These are phyloP conservation scores for Fusarium sacchari DNA, from an alignment of 2,329 filamentous ascomycete species.

Conservation along the genomic window DNA sequence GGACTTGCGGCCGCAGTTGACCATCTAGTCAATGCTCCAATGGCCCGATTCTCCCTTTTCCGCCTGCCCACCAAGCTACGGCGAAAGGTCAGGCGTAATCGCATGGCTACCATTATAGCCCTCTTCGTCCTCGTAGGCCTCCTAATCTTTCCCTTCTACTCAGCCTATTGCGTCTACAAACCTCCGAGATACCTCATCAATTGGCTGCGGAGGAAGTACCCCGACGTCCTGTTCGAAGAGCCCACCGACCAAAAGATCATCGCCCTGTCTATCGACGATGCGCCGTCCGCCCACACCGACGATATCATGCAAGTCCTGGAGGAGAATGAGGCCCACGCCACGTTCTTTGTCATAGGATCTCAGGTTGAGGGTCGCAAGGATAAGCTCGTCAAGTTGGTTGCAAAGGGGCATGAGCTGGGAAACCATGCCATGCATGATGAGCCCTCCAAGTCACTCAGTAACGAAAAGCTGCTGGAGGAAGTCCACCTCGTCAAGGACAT, in stretches of 20 bases:
- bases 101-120: slow-evolving; percentile 64
- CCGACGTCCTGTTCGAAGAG: slow-evolving; percentile 82
- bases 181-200: slow-evolving; percentile 77
- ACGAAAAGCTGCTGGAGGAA: slow-evolving; percentile 69
- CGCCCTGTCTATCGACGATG: slow-evolving; percentile 88
- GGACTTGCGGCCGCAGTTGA: slow-evolving; percentile 35
- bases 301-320: slow-evolving; percentile 76
- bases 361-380: slow-evolving; percentile 71
- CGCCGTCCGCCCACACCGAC: slow-evolving; percentile 76
- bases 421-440: slow-evolving; percentile 94
- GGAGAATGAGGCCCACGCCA: slow-evolving; percentile 75
- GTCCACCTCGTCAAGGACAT: slow-evolving; percentile 71
- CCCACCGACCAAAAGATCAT: slow-evolving; percentile 69
- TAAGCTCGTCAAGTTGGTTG: slow-evolving; percentile 67
- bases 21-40: slow-evolving; percentile 36
- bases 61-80: slow-evolving; percentile 66
- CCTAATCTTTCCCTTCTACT: slow-evolving; percentile 52
- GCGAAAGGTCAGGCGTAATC: slow-evolving; percentile 66
- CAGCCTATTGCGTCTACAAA: slow-evolving; percentile 80
- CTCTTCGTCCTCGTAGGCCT: slow-evolving; percentile 52
- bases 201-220: slow-evolving; percentile 76
- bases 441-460: slow-evolving; percentile 70
- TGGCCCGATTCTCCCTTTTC: slow-evolving; percentile 59
- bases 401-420: slow-evolving; percentile 75
- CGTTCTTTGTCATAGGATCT: slow-evolving; percentile 88